A percentile compares a stretch with the other conserved stretches of the same genome.
Conservation (phyloP, 2,329 filamentous ascomycete genomes). For the Aspergillus neoniger region DNA sequence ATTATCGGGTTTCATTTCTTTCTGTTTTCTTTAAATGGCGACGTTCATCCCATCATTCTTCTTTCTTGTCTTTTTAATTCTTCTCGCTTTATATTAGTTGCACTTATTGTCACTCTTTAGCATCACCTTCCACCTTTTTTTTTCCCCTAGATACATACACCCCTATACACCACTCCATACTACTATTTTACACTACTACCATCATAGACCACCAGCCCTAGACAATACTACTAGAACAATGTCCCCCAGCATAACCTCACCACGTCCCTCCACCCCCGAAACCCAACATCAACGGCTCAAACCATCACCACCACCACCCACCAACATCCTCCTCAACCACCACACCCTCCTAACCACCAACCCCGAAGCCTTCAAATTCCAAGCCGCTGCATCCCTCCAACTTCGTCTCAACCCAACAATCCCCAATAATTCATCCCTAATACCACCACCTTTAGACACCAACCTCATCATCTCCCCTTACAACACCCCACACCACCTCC, state of each 20-base stretch:
- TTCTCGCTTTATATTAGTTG: not conserved
- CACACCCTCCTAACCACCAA: conserved; percentile 37
- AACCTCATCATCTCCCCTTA: conserved; percentile 74
- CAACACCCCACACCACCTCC: conserved; percentile 66
- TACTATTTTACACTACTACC: too few species aligned
- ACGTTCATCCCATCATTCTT: not conserved
- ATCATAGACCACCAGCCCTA: not conserved
- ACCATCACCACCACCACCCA: too few species aligned
- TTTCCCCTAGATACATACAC: too few species aligned
- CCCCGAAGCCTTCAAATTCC: conserved; percentile 37
- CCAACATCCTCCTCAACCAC: conserved; percentile 18
- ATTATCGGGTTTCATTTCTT: not conserved
- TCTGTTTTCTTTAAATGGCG: not conserved
- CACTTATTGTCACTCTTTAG: not conserved
- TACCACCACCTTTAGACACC: conserved; percentile 21
- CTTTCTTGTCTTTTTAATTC: not conserved
- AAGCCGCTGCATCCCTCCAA: conserved; percentile 38
- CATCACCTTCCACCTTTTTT: too few species aligned
- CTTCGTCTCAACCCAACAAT: conserved; percentile 19
- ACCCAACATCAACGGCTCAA: not conserved
- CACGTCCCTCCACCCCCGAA: not conserved
- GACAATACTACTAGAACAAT: conserved; percentile 1
- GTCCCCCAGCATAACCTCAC: conserved; percentile 14
- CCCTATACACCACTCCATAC: too few species aligned
- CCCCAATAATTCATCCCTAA: conserved; percentile 3